These are phyloP conservation scores for Pythium coloratum DNA, from an alignment of 352 stramenopile genomes.

Conservation along the genomic window DNA sequence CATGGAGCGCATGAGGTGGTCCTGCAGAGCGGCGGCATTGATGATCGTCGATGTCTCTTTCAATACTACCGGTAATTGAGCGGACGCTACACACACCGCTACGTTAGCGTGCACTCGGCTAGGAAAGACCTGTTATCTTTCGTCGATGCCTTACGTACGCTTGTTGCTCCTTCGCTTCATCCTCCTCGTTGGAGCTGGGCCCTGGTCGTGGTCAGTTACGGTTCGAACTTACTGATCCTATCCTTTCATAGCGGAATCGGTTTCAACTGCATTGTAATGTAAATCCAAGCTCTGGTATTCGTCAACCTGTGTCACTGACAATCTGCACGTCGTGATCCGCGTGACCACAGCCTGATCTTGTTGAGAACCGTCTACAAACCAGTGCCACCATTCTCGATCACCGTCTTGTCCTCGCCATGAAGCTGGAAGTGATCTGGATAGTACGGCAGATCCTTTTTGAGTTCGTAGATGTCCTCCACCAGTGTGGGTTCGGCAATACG, in stretches of 20 bases:
- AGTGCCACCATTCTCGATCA: background rate
- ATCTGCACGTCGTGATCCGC: too few species aligned
- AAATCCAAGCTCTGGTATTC: background rate
- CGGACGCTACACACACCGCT: background rate
- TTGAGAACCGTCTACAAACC: slow-evolving; percentile 2
- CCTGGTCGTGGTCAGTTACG: too few species aligned
- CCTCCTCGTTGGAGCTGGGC: background rate
- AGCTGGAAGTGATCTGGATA: slow-evolving; percentile 43
- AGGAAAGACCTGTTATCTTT: too few species aligned
- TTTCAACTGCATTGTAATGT: background rate
- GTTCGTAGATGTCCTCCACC: slow-evolving; percentile 53
- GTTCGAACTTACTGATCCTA: background rate
- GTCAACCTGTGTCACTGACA: too few species aligned
- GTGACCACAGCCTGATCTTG: background rate
- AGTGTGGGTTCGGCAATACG: slow-evolving; percentile 17
- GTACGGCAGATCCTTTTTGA: slow-evolving; percentile 57
- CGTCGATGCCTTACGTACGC: background rate
- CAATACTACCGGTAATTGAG: background rate
- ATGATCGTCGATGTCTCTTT: slow-evolving; percentile 55
- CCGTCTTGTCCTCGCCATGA: slow-evolving; percentile 11
- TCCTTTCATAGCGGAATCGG: background rate
- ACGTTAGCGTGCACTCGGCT: background rate
- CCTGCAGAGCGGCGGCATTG: slow-evolving; percentile 72
- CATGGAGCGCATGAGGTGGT: slow-evolving; percentile 28
- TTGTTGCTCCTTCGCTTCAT: slow-evolving; percentile 1